These are phyloP conservation scores for Verticillium dahliae DNA, from an alignment of 2,329 filamentous ascomycete species.

Conservation along the genomic window DNA sequence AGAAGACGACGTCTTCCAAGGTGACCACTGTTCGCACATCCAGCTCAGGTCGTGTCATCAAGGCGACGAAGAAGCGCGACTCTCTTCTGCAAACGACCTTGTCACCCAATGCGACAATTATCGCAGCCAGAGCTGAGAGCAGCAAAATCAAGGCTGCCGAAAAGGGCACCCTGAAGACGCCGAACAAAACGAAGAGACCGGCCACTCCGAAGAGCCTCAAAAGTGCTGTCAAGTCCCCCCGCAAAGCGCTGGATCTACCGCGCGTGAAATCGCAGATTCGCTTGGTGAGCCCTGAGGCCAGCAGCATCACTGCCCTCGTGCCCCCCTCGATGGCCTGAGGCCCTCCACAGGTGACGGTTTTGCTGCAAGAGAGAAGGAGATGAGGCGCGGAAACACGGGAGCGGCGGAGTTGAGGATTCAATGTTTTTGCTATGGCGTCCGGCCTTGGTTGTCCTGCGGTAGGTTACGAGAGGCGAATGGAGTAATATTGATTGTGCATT, in stretches of 20 bases:
- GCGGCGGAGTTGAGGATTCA: background rate
- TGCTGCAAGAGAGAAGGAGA: background rate
- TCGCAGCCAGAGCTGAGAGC: slow-evolving; percentile 5
- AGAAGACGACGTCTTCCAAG: slow-evolving; percentile 11
- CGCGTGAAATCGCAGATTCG: slow-evolving; percentile 9
- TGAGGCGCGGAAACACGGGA: background rate
- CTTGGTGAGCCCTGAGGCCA: slow-evolving; percentile 9
- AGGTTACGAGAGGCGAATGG: background rate
- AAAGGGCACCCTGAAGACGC: background rate
- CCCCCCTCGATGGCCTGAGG: background rate
- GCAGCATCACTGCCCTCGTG: slow-evolving; percentile 9
- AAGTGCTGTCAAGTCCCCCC: slow-evolving; percentile 11
- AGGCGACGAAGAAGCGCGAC: slow-evolving; percentile 5
- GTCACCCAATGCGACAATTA: slow-evolving; percentile 10
- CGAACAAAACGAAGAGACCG: slow-evolving; percentile 5
- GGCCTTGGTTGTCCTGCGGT: background rate
- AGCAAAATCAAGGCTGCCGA: slow-evolving; percentile 1
- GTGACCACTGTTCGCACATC: slow-evolving; percentile 9
- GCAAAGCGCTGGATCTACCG: slow-evolving; percentile 10
- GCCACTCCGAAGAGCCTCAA: background rate
- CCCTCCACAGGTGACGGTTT: background rate
- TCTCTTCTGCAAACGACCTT: slow-evolving; percentile 2
- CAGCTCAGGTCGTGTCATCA: slow-evolving; percentile 11
- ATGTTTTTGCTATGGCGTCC: background rate
- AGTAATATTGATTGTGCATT: background rate